Base-by-base conservation (phyloP, 768 basidiomycete genomes). In the Tremella mesenterica region DNA sequence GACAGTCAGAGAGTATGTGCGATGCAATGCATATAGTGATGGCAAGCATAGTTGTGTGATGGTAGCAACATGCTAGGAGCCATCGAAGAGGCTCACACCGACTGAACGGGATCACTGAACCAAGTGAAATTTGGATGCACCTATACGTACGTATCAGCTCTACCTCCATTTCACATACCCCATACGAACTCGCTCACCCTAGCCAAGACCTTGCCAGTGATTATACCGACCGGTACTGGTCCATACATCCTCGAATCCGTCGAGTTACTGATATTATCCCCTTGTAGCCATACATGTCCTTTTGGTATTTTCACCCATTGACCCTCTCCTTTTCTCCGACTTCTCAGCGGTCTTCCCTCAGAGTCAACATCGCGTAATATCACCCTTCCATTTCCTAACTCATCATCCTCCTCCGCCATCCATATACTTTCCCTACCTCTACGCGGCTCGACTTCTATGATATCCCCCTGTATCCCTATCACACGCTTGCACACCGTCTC, bases 221-320 rank as follows among this genome's bases (percentile, higher is more conserved):
- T 53, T 49, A 63, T 59, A 20, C 61, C 64, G 1, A 73, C 34
- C 25, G 93, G 83, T 3, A 97, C 84, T 21, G 93, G 93, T 0
- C 93, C 95, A 75, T 95, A 95, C n/a, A 77, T 74, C 52, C 93
- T 79, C 10, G 93, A 96, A 75, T 99, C 93, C 13, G 83, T 81
- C 30, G 90, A 91, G 59, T 77, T 78, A 23, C 81, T 77, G 38
- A 85, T 76, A 66, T 97, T 99, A 75, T 99, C 93, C 21, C 93
- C 95, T 46, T 77, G 80, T 27, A 93, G 77, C 93, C 93, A 96
- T 21, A 93, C 72, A 70, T 93, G 86, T 2, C 90, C 88, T 63
- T 80, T 80, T 1, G 93, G 93, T 9, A 96, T 75, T 25, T 82
- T 67, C 14, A 92, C 79, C 63, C 50, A 69, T 38, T 89, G 86